Percentiles rank a stretch among this genome's conserved stretches.
These are phyloP conservation scores for Cyphellophora attinorum DNA, from an alignment of 2,329 filamentous ascomycete species.

Conservation along the genomic window DNA sequence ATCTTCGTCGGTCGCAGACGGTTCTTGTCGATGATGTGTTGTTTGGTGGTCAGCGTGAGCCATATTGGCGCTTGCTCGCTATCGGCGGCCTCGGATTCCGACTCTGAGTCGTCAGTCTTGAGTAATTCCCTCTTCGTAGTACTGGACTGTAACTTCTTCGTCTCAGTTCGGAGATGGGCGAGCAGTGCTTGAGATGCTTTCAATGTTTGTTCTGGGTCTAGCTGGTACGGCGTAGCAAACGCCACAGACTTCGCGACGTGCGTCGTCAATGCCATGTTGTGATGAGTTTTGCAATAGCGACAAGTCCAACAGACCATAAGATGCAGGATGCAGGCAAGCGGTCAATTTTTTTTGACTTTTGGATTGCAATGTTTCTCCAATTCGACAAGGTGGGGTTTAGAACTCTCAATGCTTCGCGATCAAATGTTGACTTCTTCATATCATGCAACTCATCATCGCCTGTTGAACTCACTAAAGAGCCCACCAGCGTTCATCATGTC, in stretches of 20 bases:
- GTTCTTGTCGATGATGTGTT: slow-evolving; percentile 61
- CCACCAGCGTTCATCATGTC: too few relatives aligned
- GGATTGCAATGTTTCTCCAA: too few relatives aligned
- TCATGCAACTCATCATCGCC: too few relatives aligned
- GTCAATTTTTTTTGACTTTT: too few relatives aligned
- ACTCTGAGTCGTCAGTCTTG: slow-evolving; percentile 34
- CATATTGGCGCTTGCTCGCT: slow-evolving; percentile 49
- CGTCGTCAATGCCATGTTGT: slow-evolving; percentile 6
- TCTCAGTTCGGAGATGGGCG: slow-evolving; percentile 44
- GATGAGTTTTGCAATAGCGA: neutral
- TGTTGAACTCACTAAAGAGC: too few relatives aligned
- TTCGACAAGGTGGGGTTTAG: too few relatives aligned
- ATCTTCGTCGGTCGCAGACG: slow-evolving; percentile 80
- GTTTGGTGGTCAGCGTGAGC: slow-evolving; percentile 55
- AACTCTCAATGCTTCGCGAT: too few relatives aligned
- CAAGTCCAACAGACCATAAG: neutral
- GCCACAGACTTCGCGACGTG: slow-evolving; percentile 3
- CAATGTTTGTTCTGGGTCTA: slow-evolving; percentile 42
- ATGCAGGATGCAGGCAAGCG: neutral
- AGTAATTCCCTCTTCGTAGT: slow-evolving; percentile 47
- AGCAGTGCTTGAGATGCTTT: slow-evolving; percentile 52
- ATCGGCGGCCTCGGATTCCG: slow-evolving; percentile 34
- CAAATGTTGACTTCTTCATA: too few relatives aligned
- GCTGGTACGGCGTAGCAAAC: slow-evolving; percentile 31
- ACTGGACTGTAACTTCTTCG: slow-evolving; percentile 36